A percentile compares a stretch with the other conserved stretches of the same genome.
These are phyloP conservation scores for Polygonum aviculare DNA, from an alignment of 148 eudicot species.

Conservation along the genomic window DNA sequence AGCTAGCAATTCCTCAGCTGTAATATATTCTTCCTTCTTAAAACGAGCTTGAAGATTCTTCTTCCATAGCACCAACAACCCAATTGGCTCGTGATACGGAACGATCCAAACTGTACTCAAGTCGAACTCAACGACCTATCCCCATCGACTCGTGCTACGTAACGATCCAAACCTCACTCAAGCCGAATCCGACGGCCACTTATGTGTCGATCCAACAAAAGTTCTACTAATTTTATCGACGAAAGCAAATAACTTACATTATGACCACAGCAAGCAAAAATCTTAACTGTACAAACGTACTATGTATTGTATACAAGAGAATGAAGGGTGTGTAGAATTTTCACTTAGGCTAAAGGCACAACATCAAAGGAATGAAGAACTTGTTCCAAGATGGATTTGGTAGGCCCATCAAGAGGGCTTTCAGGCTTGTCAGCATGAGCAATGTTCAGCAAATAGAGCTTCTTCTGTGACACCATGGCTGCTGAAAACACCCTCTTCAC, in stretches of 20 bases:
- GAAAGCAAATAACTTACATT: neutral
- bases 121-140: too few relatives aligned
- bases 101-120: too few relatives aligned
- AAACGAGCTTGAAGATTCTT: conserved; percentile 38
- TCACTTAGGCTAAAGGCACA: conserved; percentile 13
- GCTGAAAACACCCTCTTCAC: conserved; percentile 79
- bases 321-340: neutral
- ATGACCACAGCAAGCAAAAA: neutral
- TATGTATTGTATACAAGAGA: neutral
- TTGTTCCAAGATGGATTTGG: conserved; percentile 41
- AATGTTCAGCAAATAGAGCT: conserved; percentile 75
- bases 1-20: conserved; percentile 73
- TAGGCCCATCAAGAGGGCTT: conserved; percentile 43
- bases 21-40: conserved; percentile 48
- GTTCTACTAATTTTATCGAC: too few relatives aligned
- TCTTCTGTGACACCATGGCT: conserved; percentile 67
- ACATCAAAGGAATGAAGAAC: conserved; percentile 87
- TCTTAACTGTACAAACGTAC: neutral
- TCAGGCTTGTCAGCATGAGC: conserved; percentile 71
- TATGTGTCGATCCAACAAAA: too few relatives aligned
- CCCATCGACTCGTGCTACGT: too few relatives aligned
- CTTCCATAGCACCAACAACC: conserved; percentile 29
- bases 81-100: too few relatives aligned
- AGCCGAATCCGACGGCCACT: too few relatives aligned
- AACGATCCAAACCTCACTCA: too few relatives aligned